Conservation (phyloP, 495 filamentous ascomycete species). For the Aspergillus sclerotioniger region DNA sequence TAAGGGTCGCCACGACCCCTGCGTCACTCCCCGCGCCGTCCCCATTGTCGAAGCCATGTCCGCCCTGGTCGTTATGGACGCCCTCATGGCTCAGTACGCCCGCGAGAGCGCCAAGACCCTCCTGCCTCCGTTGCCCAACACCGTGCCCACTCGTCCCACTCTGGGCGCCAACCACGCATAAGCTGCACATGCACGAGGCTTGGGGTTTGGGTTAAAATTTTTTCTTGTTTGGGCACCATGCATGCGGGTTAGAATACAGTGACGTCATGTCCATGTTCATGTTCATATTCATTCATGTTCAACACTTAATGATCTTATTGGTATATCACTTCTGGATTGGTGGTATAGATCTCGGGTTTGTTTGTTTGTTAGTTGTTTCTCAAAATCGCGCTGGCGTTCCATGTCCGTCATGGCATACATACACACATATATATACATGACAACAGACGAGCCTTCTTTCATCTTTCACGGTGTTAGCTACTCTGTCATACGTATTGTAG, state of each 20-base stretch:
- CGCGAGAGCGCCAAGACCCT: constrained; percentile 49
- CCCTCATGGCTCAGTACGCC: constrained; percentile 81
- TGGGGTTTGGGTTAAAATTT: background rate
- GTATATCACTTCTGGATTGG: background rate
- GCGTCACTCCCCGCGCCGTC: constrained; percentile 89
- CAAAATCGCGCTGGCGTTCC: background rate
- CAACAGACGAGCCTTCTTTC: background rate
- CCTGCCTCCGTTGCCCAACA: constrained; percentile 40
- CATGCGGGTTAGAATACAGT: constrained; percentile 3
- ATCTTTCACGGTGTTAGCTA: background rate
- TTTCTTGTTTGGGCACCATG: background rate
- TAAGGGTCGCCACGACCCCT: constrained; percentile 95
- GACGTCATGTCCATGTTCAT: constrained; percentile 15
- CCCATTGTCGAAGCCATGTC: constrained; percentile 98
- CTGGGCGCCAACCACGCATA: constrained; percentile 8
- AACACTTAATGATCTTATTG: constrained; percentile 7
- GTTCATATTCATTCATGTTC: constrained; percentile 19
- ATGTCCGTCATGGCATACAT: background rate
- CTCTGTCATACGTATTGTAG: too few species aligned
- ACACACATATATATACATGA: background rate
- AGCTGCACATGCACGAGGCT: background rate
- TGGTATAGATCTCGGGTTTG: background rate
- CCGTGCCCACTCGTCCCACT: constrained; percentile 34
- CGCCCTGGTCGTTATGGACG: constrained; percentile 85
- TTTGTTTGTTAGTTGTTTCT: background rate